A percentile compares a stretch with the other conserved stretches of the same genome.
These are phyloP conservation scores for Glarea lozoyensis DNA, from an alignment of 495 filamentous ascomycete species.

Conservation along the genomic window DNA sequence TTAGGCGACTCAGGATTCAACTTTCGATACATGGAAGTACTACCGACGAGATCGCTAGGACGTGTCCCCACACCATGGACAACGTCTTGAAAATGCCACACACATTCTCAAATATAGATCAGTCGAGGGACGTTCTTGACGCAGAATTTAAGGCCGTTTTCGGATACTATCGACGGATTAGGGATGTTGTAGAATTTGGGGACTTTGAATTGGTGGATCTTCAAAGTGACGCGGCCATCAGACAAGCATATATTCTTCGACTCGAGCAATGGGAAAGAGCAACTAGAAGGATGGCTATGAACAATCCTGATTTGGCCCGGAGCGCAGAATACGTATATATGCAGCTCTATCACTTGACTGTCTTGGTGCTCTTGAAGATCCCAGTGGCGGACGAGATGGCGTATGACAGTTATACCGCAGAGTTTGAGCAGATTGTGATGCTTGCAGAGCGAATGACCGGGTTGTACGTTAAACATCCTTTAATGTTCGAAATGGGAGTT, in stretches of 20 bases:
- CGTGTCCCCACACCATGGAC: neutral
- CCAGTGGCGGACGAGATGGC: neutral
- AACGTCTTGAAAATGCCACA: neutral
- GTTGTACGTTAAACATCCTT: neutral
- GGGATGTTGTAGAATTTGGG: neutral
- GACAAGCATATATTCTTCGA: neutral
- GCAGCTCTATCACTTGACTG: neutral
- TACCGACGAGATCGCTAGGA: neutral
- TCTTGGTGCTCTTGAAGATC: neutral
- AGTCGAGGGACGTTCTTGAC: conserved; percentile 1
- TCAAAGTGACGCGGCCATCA: neutral
- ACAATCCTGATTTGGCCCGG: neutral
- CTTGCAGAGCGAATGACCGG: neutral
- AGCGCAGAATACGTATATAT: neutral
- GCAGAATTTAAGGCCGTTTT: neutral
- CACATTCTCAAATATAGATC: neutral
- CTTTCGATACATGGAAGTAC: conserved; percentile 1
- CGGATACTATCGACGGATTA: neutral
- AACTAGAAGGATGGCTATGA: neutral
- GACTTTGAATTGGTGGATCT: neutral
- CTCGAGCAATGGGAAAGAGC: neutral
- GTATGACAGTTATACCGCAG: conserved; percentile 3
- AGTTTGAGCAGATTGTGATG: neutral
- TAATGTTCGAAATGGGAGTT: conserved; percentile 8
- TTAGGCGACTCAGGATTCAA: conserved; percentile 2